These are phyloP conservation scores for Rosa hybrid DNA, from an alignment of 331 rosid genomes.

Conservation along the genomic window DNA sequence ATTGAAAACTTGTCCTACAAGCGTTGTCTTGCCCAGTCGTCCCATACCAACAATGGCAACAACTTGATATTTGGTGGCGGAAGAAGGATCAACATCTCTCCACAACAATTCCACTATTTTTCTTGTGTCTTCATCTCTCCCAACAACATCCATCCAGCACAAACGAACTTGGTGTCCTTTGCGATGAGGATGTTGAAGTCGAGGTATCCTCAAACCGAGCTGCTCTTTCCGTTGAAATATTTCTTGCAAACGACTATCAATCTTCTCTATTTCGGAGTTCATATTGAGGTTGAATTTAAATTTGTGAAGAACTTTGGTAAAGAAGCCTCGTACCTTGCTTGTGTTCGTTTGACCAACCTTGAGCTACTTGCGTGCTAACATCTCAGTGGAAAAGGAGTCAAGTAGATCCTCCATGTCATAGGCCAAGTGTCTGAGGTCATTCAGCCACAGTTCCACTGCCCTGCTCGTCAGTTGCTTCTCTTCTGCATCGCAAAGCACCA, in stretches of 20 bases:
- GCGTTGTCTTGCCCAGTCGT: slow-evolving; percentile 28
- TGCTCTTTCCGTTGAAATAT: not conserved
- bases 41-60: slow-evolving; percentile 28
- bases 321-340: not conserved
- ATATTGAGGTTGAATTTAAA: not conserved
- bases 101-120: not conserved
- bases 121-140: slow-evolving; percentile 22
- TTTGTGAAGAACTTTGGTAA: not conserved
- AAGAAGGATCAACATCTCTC: not conserved
- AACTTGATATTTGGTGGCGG: not conserved
- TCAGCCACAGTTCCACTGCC: slow-evolving; percentile 10
- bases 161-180: not conserved
- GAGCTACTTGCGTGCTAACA: not conserved
- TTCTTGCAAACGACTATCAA: not conserved
- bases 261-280: not conserved
- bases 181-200: no score
- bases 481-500: not conserved
- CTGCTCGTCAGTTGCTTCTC: not conserved
- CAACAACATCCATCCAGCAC: not conserved
- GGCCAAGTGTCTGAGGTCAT: slow-evolving; percentile 1
- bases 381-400: not conserved
- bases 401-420: not conserved
- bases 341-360: not conserved
- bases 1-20: slow-evolving; percentile 21
- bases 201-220: not conserved